Conservation (phyloP, 164 flowering plant genomes). For the Platanus orientalis region DNA sequence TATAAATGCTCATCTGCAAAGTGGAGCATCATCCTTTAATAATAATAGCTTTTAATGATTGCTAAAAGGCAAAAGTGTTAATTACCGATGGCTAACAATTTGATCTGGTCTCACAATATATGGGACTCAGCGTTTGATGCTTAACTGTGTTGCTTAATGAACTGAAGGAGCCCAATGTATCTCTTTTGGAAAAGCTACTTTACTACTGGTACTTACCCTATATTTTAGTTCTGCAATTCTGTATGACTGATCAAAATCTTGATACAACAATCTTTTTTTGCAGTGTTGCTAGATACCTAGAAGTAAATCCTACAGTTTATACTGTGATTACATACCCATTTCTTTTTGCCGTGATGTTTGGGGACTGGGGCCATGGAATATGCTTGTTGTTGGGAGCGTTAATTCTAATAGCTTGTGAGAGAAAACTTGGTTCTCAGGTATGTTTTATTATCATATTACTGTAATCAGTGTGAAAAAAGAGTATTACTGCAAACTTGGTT, state of each 20-base stretch:
- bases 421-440: constrained; percentile 69
- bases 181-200: not conserved
- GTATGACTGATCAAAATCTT: too few relatives aligned
- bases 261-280: constrained; percentile 17
- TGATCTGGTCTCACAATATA: too few relatives aligned
- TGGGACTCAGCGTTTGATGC: constrained; percentile 7
- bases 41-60: too few relatives aligned
- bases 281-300: constrained; percentile 96
- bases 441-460: constrained; percentile 1
- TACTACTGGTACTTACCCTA: not conserved
- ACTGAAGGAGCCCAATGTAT: not conserved
- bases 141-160: not conserved
- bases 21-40: too few relatives aligned
- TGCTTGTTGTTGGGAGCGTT: constrained; percentile 86
- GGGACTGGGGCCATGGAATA: constrained; percentile 99
- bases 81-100: too few relatives aligned
- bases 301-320: constrained; percentile 97
- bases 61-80: too few relatives aligned
- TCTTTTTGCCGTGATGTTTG: constrained; percentile 99
- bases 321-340: constrained; percentile 92
- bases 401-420: constrained; percentile 73
- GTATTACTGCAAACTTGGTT: not conserved
- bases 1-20: not conserved
- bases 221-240: not conserved
- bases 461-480: not conserved